These are phyloP conservation scores for Meripilus lineatus DNA, from an alignment of 1,284 basidiomycete species.

Conservation along the genomic window DNA sequence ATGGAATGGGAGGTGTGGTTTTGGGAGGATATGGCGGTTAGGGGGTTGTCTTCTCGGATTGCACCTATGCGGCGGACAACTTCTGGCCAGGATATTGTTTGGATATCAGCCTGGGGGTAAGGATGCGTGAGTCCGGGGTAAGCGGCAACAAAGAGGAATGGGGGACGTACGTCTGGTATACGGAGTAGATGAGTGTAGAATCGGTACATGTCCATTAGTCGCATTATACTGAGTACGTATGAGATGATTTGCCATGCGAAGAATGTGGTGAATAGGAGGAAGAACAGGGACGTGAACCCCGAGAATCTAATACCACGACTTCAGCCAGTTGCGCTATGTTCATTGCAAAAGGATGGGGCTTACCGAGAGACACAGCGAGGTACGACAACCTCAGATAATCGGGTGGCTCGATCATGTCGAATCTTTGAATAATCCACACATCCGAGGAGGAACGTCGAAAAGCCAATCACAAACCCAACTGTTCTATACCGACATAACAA, in stretches of 20 bases:
- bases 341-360: constrained; percentile 21
- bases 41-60: constrained; percentile 87
- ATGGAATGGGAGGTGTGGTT: constrained; percentile 43
- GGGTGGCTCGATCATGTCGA: constrained; percentile 54
- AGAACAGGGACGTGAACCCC: constrained; percentile 77
- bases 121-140: constrained; percentile 1
- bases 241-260: constrained; percentile 73
- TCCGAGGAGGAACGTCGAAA: constrained; percentile 93
- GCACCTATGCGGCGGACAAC: constrained; percentile 85
- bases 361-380: constrained; percentile 78
- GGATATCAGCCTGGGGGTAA: constrained; percentile 78
- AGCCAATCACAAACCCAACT: constrained; percentile 93
- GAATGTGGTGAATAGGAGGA: constrained; percentile 75
- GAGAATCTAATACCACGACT: constrained; percentile 57
- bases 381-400: constrained; percentile 78
- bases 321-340: constrained; percentile 11
- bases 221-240: constrained; percentile 61
- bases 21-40: constrained; percentile 83
- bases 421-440: constrained; percentile 91
- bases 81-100: constrained; percentile 95
- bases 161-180: constrained; percentile 74
- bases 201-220: constrained; percentile 87
- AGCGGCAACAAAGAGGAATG: constrained; percentile 13
- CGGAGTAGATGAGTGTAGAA: constrained; percentile 82
- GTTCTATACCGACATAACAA: constrained; percentile 61